Conservation (phyloP, 768 basidiomycete genomes). For the Suillus sp. region DNA sequence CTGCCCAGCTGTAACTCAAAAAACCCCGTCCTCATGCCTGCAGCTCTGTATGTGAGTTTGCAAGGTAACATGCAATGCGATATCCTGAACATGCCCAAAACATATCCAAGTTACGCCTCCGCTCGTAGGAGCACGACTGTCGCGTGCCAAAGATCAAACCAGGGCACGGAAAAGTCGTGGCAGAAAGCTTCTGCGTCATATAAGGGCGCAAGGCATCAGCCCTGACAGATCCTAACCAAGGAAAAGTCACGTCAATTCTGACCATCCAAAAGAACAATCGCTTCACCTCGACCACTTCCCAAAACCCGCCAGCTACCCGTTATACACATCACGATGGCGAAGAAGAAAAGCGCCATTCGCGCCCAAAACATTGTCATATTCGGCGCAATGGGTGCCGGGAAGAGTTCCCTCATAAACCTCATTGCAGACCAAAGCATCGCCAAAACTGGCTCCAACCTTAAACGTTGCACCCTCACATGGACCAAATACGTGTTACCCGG, state of each 20-base stretch:
- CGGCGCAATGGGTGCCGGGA: slow-evolving; percentile 38
- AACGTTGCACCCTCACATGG: slow-evolving; percentile 37
- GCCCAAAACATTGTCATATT: slow-evolving; percentile 33
- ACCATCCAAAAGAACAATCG: neutral
- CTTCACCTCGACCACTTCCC: neutral
- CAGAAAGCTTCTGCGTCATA: slow-evolving; percentile 2
- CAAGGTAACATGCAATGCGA: neutral
- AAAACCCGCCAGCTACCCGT: neutral
- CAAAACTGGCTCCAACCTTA: slow-evolving; percentile 32
- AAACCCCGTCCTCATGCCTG: neutral
- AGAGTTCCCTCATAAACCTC: slow-evolving; percentile 50
- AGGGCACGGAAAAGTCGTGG: neutral
- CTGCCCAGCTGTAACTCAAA: neutral
- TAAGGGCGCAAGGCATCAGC: neutral
- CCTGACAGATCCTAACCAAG: neutral
- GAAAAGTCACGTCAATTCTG: neutral
- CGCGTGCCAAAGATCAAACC: neutral
- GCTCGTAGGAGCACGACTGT: neutral
- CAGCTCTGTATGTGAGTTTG: neutral
- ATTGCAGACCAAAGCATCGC: slow-evolving; percentile 33
- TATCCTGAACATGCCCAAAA: neutral
- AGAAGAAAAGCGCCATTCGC: neutral
- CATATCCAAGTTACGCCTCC: neutral
- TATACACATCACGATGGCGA: slow-evolving; percentile 2
- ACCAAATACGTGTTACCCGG: slow-evolving; percentile 25